Conservation (phyloP, 2,329 filamentous ascomycete genomes). For the Arthrobotrys iridis region DNA sequence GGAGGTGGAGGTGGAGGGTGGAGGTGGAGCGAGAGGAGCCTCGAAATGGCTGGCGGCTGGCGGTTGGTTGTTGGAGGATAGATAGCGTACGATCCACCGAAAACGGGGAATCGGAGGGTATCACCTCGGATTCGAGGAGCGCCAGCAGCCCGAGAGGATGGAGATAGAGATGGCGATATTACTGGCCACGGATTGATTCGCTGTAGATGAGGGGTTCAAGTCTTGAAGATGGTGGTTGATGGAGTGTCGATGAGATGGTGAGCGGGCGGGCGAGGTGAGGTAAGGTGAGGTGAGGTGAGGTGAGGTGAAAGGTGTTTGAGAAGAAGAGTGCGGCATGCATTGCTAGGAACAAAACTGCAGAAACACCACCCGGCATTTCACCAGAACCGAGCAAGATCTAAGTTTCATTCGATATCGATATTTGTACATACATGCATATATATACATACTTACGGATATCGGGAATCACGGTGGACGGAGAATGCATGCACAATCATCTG, state of each 20-base stretch:
- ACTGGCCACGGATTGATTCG: background rate
- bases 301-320: conserved; percentile 2
- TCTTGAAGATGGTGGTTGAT: background rate
- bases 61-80: conserved; percentile 9
- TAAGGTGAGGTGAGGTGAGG: conserved; percentile 25
- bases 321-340: background rate
- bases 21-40: conserved; percentile 6
- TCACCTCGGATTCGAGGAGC: background rate
- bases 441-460: background rate
- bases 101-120: conserved; percentile 9
- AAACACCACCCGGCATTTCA: too few relatives aligned
- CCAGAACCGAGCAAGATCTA: too few relatives aligned
- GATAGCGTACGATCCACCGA: conserved; percentile 43
- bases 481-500: too few relatives aligned
- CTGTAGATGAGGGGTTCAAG: background rate
- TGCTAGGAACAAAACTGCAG: background rate
- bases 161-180: background rate
- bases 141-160: background rate
- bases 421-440: too few relatives aligned
- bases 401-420: too few relatives aligned
- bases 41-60: conserved; percentile 14
- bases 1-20: background rate
- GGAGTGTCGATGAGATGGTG: conserved; percentile 7
- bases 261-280: conserved; percentile 6
- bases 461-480: too few relatives aligned